A percentile compares a stretch with the other conserved stretches of the same genome.
These are phyloP conservation scores for Arachis hypogaea DNA, from an alignment of 306 rosid species.

Conservation along the genomic window DNA sequence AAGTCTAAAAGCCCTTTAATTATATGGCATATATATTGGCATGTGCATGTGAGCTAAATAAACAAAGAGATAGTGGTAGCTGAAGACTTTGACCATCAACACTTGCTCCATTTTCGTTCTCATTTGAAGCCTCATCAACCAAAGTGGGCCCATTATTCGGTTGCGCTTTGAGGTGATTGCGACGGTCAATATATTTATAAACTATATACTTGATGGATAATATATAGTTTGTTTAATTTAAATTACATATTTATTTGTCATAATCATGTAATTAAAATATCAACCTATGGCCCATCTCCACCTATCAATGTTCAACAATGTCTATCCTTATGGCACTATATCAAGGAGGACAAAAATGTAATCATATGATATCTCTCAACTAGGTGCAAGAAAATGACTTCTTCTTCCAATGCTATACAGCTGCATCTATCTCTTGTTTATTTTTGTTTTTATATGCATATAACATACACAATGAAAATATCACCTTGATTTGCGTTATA, in stretches of 20 bases:
- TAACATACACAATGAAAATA: no score
- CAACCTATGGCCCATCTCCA: constrained; percentile 12
- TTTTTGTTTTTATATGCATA: no score
- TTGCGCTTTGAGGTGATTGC: constrained; percentile 34
- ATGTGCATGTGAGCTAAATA: constrained; percentile 46
- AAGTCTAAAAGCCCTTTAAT: no score
- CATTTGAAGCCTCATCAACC: constrained; percentile 38
- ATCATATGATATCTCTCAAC: constrained; percentile 12
- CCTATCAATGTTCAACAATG: constrained; percentile 22
- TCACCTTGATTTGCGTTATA: no score
- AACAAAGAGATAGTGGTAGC: constrained; percentile 44
- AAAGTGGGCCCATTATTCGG: constrained; percentile 35
- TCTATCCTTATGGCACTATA: not conserved
- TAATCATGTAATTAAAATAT: constrained; percentile 21
- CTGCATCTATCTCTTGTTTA: constrained; percentile 29
- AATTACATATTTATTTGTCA: constrained; percentile 10
- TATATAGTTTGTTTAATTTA: constrained; percentile 1
- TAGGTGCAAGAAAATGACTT: constrained; percentile 26
- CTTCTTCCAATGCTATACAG: constrained; percentile 40
- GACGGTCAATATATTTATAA: constrained; percentile 25
- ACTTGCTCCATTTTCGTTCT: constrained; percentile 40
- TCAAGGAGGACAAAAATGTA: constrained; percentile 28
- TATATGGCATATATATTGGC: constrained; percentile 14
- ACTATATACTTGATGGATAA: not conserved
- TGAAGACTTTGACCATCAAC: constrained; percentile 40